Conservation (phyloP, 1,284 basidiomycete genomes). For the Cryptococcus deneoformans region DNA sequence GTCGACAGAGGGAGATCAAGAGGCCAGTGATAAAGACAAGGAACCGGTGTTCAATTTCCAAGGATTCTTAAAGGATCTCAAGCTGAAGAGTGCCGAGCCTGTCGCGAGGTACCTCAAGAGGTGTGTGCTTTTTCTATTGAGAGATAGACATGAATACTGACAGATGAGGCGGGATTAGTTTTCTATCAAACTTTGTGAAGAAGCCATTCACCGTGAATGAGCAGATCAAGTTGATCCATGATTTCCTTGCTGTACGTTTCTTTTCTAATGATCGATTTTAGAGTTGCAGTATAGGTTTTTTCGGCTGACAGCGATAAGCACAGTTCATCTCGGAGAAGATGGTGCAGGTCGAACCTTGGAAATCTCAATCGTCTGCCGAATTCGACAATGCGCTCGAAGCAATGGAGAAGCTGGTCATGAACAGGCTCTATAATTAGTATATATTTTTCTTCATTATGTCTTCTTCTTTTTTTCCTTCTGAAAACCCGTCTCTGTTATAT, state of each 20-base stretch:
- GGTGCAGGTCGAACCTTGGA: constrained; percentile 79
- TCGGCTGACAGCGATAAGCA: constrained; percentile 1
- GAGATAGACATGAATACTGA: not conserved
- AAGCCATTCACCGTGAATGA: constrained; percentile 83
- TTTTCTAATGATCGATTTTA: not conserved
- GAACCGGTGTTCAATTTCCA: constrained; percentile 48
- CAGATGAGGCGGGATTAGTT: constrained; percentile 49
- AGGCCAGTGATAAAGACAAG: not conserved
- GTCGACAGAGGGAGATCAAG: not conserved
- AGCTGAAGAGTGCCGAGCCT: constrained; percentile 75
- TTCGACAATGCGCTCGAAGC: constrained; percentile 98
- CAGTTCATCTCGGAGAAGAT: constrained; percentile 87
- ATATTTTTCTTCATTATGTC: not conserved
- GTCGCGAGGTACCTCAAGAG: constrained; percentile 87
- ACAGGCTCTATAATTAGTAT: constrained; percentile 88
- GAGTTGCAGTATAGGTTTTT: not conserved
- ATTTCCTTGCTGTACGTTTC: constrained; percentile 75
- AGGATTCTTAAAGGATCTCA: constrained; percentile 84
- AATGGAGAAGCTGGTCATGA: constrained; percentile 99
- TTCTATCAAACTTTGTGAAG: constrained; percentile 87
- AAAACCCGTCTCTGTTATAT: constrained; percentile 3
- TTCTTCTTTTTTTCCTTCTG: not conserved
- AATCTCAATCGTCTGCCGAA: constrained; percentile 68
- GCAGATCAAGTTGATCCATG: constrained; percentile 89
- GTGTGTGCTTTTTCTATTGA: constrained; percentile 50